Evolutionary conservation across 345 rosid genomes (phyloP).

Genomic region (Camelina sativa): DNA sequence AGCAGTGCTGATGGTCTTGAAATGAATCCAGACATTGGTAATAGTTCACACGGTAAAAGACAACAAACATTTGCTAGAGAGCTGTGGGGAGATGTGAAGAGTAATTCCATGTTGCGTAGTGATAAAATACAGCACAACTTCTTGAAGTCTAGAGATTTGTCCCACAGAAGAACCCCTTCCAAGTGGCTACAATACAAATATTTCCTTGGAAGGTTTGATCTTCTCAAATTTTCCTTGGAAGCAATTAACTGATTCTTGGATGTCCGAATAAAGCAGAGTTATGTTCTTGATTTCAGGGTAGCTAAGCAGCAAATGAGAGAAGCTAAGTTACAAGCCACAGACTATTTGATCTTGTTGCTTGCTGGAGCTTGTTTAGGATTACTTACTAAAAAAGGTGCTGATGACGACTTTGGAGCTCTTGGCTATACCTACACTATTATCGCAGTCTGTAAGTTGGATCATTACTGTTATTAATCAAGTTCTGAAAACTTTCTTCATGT

Average conservation of each 20-base stretch:
- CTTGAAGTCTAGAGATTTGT: slow-evolving; percentile 65
- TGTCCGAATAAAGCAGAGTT: slow-evolving; percentile 4
- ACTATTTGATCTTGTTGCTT: slow-evolving; percentile 81
- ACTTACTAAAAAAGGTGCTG: slow-evolving; percentile 54
- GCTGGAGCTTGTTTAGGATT: slow-evolving; percentile 97
- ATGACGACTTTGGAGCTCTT: slow-evolving; percentile 70
- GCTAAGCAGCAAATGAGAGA: slow-evolving; percentile 84
- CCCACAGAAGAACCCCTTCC: slow-evolving; percentile 72
- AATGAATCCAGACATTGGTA: slow-evolving; percentile 42
- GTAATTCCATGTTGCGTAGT: slow-evolving; percentile 59
- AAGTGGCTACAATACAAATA: slow-evolving; percentile 68
- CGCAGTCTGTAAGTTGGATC: slow-evolving; percentile 78
- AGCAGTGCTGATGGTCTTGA: slow-evolving; percentile 44
- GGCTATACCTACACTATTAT: slow-evolving; percentile 82
- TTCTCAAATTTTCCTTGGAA: background rate
- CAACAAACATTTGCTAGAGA: slow-evolving; percentile 81
- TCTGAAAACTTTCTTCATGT: background rate
- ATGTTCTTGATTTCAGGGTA: slow-evolving; percentile 63
- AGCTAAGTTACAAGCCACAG: slow-evolving; percentile 75
- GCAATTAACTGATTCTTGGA: background rate
- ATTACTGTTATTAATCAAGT: background rate
- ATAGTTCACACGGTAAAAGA: slow-evolving; percentile 36
- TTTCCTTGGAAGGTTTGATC: slow-evolving; percentile 79
- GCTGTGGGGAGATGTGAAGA: slow-evolving; percentile 84
- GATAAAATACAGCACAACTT: slow-evolving; percentile 74